phyloP scores from a whole-genome alignment of 257 asterid genomes.

The Fraxinus quadrangulata region DNA sequence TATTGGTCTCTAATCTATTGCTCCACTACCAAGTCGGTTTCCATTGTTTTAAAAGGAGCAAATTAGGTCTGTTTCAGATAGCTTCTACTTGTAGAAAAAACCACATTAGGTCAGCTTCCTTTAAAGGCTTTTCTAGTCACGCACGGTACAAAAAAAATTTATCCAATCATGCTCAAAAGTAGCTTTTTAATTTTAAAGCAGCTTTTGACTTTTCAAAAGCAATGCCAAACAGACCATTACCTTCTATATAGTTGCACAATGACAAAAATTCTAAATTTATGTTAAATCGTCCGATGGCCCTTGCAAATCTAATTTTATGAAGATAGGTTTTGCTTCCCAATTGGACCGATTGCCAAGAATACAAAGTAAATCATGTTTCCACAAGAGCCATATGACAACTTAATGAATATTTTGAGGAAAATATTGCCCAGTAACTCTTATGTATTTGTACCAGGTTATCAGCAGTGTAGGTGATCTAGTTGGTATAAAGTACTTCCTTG shows the following conservation, averaged over 20 bases:
- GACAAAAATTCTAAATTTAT: neutral
- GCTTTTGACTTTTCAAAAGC: too few species aligned
- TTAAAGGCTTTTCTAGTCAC: too few species aligned
- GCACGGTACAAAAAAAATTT: too few species aligned
- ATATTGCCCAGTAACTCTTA: neutral
- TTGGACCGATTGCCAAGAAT: neutral
- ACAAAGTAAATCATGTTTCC: neutral
- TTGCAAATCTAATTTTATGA: neutral
- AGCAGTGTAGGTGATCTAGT: constrained; percentile 79
- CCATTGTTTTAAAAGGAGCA: neutral
- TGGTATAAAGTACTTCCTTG: constrained; percentile 84
- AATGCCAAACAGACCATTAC: neutral
- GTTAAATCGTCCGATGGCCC: neutral
- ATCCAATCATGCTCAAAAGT: too few species aligned
- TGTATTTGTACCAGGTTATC: constrained; percentile 53
- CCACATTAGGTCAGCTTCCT: too few species aligned
- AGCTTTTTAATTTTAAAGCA: too few species aligned
- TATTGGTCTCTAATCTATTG: neutral
- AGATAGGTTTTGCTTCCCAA: neutral
- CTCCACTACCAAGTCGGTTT: neutral
- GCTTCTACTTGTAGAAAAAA: too few species aligned
- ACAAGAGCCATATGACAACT: neutral
- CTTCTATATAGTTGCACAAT: neutral
- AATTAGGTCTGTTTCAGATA: too few species aligned
- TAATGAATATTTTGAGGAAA: neutral